Conservation (phyloP, 345 rosid genomes). For the Punica granatum region DNA sequence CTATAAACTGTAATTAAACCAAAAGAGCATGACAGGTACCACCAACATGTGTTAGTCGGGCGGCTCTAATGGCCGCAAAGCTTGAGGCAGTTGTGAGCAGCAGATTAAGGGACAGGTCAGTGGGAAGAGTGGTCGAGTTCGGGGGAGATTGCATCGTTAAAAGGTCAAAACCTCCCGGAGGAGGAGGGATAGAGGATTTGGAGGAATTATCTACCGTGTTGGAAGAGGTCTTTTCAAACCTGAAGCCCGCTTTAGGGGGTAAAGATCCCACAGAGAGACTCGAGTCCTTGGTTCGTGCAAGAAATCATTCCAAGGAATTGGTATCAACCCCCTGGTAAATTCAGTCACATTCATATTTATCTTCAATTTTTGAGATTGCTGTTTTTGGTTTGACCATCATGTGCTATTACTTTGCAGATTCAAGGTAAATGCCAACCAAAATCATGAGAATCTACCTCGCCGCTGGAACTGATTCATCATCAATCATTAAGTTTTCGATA, state of each 20-base stretch:
- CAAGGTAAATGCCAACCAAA: background rate
- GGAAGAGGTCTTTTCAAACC: conserved; percentile 31
- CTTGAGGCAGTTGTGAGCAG: conserved; percentile 48
- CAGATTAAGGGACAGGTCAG: conserved; percentile 24
- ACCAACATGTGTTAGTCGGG: conserved; percentile 55
- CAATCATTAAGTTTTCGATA: background rate
- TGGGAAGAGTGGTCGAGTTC: conserved; percentile 9
- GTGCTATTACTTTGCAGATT: background rate
- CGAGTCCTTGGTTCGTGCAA: conserved; percentile 34
- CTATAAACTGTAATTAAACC: too few relatives aligned
- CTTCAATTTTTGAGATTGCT: too few relatives aligned
- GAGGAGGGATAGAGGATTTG: conserved; percentile 7
- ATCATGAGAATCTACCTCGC: background rate
- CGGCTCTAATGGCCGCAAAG: conserved; percentile 56
- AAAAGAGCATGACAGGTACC: too few relatives aligned
- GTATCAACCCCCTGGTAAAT: background rate
- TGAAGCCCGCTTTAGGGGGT: conserved; percentile 34
- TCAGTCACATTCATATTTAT: background rate
- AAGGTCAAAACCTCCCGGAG: conserved; percentile 4
- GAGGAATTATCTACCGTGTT: conserved; percentile 27
- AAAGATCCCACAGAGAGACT: conserved; percentile 26
- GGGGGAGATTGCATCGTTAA: conserved; percentile 18
- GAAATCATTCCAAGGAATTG: conserved; percentile 40
- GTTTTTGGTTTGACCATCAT: background rate
- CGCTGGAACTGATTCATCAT: background rate